Evolutionary conservation across 2,329 filamentous ascomycete genomes (phyloP).

Genomic region (Acrodontium crateriforme): DNA sequence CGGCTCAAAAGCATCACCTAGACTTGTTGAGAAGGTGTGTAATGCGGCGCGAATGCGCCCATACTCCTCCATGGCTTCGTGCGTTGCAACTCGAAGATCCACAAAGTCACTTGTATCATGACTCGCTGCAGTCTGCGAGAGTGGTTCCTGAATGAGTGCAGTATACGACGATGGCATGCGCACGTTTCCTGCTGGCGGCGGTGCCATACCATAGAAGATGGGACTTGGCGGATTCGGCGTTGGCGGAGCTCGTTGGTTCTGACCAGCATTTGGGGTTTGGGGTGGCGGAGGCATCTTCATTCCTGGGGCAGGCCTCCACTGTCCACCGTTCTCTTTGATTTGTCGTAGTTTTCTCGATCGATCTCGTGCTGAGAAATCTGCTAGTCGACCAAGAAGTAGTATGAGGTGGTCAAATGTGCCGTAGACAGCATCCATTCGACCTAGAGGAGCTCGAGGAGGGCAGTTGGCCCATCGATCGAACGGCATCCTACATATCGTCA

Average conservation of each 20-base stretch:
- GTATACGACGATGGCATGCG: conserved; percentile 31
- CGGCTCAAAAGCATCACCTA: conserved; percentile 65
- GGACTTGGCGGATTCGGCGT: conserved; percentile 24
- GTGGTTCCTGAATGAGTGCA: conserved; percentile 9
- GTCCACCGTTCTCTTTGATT: conserved; percentile 43
- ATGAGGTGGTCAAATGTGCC: conserved; percentile 82
- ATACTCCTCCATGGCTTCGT: conserved; percentile 68
- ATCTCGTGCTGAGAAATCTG: conserved; percentile 66
- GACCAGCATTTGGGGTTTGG: no score
- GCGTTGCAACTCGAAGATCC: conserved; percentile 50
- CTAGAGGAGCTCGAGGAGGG: conserved; percentile 69
- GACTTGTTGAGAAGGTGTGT: conserved; percentile 46
- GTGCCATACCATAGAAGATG: conserved; percentile 39
- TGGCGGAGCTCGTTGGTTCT: conserved; percentile 1
- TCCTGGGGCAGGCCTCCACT: conserved; percentile 40
- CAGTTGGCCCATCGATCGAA: conserved; percentile 75
- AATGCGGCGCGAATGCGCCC: conserved; percentile 60
- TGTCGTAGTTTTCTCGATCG: conserved; percentile 61
- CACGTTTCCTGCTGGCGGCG: conserved; percentile 24
- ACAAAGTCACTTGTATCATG: conserved; percentile 34
- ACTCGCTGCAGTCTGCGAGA: conserved; percentile 13
- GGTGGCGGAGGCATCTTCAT: conserved; percentile 26
- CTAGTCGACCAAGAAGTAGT: conserved; percentile 64
- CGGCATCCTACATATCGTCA: conserved; percentile 47
- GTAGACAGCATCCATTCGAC: conserved; percentile 64